phyloP scores from a whole-genome alignment of 768 basidiomycete species.

The Agrocybe pediades region DNA sequence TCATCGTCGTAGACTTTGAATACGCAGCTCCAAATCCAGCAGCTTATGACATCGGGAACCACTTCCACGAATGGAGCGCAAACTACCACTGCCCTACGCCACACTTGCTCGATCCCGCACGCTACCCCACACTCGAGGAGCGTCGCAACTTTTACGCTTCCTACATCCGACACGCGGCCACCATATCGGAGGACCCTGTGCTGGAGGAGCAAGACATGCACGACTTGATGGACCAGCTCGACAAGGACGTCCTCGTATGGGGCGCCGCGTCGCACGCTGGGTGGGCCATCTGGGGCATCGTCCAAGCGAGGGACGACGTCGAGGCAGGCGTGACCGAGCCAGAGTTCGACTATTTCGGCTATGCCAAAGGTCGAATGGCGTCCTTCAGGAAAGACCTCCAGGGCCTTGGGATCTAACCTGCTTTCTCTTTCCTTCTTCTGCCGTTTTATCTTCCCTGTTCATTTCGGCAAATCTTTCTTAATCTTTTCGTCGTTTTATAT shows the following conservation, averaged over 20 bases:
- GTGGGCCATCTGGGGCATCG: conserved; percentile 95
- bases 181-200: conserved; percentile 32
- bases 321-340: conserved; percentile 56
- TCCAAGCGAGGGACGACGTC: conserved; percentile 82
- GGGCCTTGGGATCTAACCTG: conserved; percentile 39
- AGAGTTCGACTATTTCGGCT: conserved; percentile 91
- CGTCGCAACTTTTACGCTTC: conserved; percentile 84
- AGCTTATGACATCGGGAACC: conserved; percentile 95
- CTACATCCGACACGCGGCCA: conserved; percentile 64
- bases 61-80: conserved; percentile 97
- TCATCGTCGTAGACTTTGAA: conserved; percentile 97
- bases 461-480: not conserved
- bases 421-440: not conserved
- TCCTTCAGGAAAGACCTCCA: conserved; percentile 60
- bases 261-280: conserved; percentile 87
- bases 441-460: not conserved
- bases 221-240: conserved; percentile 57
- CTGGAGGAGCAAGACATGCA: conserved; percentile 37
- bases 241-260: conserved; percentile 84
- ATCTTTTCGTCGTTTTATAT: not conserved
- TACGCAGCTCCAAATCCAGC: conserved; percentile 93
- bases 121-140: conserved; percentile 74
- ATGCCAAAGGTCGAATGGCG: conserved; percentile 70
- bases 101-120: conserved; percentile 60
- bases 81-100: conserved; percentile 79